Conservation (phyloP, 208 protist genomes). For the Trypanosoma conorhini region DNA sequence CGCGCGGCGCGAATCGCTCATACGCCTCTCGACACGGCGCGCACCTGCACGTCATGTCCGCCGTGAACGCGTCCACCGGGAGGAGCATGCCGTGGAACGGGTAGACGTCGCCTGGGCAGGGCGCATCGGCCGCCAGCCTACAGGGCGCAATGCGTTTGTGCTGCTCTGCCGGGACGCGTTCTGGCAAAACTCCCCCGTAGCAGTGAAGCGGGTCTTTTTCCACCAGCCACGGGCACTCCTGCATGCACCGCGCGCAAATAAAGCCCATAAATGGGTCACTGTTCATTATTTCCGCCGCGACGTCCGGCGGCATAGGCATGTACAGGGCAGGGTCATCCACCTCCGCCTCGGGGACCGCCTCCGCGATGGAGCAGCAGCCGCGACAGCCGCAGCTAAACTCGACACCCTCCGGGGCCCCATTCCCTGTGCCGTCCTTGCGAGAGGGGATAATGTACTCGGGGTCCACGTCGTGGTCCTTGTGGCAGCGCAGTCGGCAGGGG, state of each 20-base stretch:
- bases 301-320: conserved; percentile 34
- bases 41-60: conserved; percentile 66
- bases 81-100: conserved; percentile 79
- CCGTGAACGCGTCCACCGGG: conserved; percentile 64
- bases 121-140: conserved; percentile 20
- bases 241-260: conserved; percentile 79
- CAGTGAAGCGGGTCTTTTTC: conserved; percentile 54
- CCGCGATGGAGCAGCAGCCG: conserved; percentile 59
- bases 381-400: conserved; percentile 83
- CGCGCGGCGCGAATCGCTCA: conserved; percentile 60
- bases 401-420: conserved; percentile 36
- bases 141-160: conserved; percentile 48
- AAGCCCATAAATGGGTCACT: conserved; percentile 81
- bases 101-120: conserved; percentile 30
- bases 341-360: conserved; percentile 41
- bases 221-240: conserved; percentile 80
- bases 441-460: conserved; percentile 34
- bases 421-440: conserved; percentile 49
- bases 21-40: conserved; percentile 60
- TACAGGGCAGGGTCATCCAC: conserved; percentile 43
- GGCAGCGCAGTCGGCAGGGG: conserved; percentile 81
- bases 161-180: conserved; percentile 15
- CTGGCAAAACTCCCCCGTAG: conserved; percentile 61
- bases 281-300: conserved; percentile 68
- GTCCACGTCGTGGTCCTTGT: conserved; percentile 71